Conservation (phyloP, 129 eudicot species). For the Chrysanthemum seticuspe region DNA sequence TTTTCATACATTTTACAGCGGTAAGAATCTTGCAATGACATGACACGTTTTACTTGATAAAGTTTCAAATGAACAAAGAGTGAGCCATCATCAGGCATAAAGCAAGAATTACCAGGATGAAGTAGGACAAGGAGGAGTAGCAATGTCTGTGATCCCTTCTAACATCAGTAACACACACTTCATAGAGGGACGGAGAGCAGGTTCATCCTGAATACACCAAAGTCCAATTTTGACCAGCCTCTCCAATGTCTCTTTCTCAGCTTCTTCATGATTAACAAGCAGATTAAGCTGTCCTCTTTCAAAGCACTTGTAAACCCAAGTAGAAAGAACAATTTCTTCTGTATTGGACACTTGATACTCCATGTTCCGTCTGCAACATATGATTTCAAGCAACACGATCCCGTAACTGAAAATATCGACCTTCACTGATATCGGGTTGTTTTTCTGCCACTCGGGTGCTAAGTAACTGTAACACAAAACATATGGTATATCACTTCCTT, state of each 20-base stretch:
- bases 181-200: conserved; percentile 40
- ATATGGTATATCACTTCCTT: background rate
- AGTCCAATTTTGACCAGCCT: conserved; percentile 25
- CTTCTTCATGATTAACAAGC: conserved; percentile 2
- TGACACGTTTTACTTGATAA: background rate
- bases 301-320: conserved; percentile 12
- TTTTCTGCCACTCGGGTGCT: conserved; percentile 28
- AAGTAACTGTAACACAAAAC: conserved; percentile 9
- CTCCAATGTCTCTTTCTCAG: conserved; percentile 8
- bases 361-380: conserved; percentile 31
- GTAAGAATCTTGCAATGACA: background rate
- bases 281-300: conserved; percentile 10
- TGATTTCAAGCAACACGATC: conserved; percentile 29
- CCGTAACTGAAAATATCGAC: conserved; percentile 20
- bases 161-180: conserved; percentile 41
- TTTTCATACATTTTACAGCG: background rate
- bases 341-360: conserved; percentile 10
- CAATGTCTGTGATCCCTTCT: conserved; percentile 34
- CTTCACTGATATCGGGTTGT: conserved; percentile 12
- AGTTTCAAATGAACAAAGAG: background rate
- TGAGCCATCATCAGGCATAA: background rate
- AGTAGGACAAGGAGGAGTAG: conserved; percentile 42
- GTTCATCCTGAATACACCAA: conserved; percentile 38
- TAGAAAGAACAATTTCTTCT: conserved; percentile 20
- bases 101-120: conserved; percentile 21